Evolutionary conservation across 2,329 filamentous ascomycete genomes (phyloP), one percentile per base, ranked within the genome.

Genomic region (Fusarium haematococcum): DNA sequence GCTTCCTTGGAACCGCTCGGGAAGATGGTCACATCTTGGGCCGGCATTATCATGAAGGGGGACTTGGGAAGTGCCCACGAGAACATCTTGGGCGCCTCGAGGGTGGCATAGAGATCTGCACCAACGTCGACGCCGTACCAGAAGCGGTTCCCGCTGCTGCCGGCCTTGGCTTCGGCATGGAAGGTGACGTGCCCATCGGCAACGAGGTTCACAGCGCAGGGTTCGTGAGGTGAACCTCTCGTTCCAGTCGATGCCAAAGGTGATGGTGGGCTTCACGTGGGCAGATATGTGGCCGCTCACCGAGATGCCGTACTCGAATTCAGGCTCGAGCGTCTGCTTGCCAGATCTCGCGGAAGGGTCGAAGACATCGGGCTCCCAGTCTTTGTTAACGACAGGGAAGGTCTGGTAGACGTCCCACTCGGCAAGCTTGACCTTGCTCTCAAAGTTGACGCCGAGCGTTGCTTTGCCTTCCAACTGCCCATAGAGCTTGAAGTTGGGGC

Each of bases 401-500:
- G 54, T 65, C 39, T 65, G 27, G 35, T 62, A 56, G 27, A 70
- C 50, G 18, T 80, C 73, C 80, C 76, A 81, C 56, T 71, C 73
- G 33, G 79, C 77, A 45, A 81, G 71, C 25, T 76, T 71, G 25
- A 81, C 69, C 33, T 75, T 75, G 39, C 77, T 77, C 56, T 81
- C 71, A 23, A 81, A 63, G 18, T 70, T 69, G 11, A 73, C 75
- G 37, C 74, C 73, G 5, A 81, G 41, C 7, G 67, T 69, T 32
- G 79, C 50, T 14, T 63, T 59, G 16, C 75, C 79, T 32, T 80
- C 72, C 5, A 78, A 68, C 32, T 63, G 41, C 4, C 73, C 75
- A 43, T 76, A 73, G 32, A 81, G 68, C 10, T 71, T 77, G 39
- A 81, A 70, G 63, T 78, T 74, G 20, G 81, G 81, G 2, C 81